Evolutionary conservation across 352 stramenopile species (phyloP).

Genomic region (Phytophthora macrochlamydospora): DNA sequence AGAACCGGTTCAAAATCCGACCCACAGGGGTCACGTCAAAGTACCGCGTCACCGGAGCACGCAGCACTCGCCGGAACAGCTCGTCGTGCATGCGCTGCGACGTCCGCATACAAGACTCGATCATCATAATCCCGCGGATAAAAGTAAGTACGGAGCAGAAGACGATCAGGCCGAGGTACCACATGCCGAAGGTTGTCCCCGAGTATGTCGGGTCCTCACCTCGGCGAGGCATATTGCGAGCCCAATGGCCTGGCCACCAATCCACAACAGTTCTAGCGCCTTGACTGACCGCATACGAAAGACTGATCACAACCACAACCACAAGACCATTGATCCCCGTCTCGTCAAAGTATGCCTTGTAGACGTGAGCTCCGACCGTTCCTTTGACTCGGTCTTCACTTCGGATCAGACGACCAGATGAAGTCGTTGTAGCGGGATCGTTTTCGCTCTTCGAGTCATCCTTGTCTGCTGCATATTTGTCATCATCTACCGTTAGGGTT

Average conservation of each 20-base stretch:
- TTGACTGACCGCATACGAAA: conserved; percentile 16
- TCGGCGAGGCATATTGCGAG: conserved; percentile 20
- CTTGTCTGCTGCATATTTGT: not conserved
- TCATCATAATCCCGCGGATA: conserved; percentile 36
- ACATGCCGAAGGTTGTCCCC: conserved; percentile 31
- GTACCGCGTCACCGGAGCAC: conserved; percentile 53
- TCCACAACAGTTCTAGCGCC: conserved; percentile 22
- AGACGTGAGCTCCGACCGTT: conserved; percentile 31
- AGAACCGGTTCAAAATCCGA: conserved; percentile 66
- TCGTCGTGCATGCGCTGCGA: conserved; percentile 52
- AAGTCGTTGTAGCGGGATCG: not conserved
- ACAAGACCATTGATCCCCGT: conserved; percentile 31
- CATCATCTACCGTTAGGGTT: no score
- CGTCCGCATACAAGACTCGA: conserved; percentile 41
- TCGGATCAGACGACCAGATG: conserved; percentile 11
- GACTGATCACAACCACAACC: conserved; percentile 9
- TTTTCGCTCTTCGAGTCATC: not conserved
- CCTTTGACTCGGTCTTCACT: conserved; percentile 44
- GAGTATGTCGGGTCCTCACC: conserved; percentile 42
- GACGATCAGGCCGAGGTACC: conserved; percentile 47
- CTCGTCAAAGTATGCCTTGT: conserved; percentile 46
- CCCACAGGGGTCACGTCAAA: conserved; percentile 68
- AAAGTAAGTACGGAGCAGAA: conserved; percentile 31
- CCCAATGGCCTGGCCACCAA: conserved; percentile 39
- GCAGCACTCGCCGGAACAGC: conserved; percentile 51